Evolutionary conservation across 495 filamentous ascomycete species (phyloP).

Genomic region (Penicillium angulare): DNA sequence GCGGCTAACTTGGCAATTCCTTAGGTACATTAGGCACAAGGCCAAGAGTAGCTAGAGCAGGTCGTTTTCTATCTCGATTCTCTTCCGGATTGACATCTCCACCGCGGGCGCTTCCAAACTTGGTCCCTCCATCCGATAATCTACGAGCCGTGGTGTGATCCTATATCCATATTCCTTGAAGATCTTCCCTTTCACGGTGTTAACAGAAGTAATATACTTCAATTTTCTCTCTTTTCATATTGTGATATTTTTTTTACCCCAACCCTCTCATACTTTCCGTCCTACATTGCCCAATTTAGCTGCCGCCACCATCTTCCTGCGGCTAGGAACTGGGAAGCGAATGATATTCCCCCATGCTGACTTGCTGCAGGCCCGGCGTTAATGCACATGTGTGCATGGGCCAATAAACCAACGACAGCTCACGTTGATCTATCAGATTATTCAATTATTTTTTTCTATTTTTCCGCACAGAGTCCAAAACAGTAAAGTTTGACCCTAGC

Average conservation of each 20-base stretch:
- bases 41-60: no score
- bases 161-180: no score
- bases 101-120: not conserved
- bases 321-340: slow-evolving; percentile 2
- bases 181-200: no score
- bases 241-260: not conserved
- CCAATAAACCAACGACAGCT: slow-evolving; percentile 29
- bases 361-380: slow-evolving; percentile 14
- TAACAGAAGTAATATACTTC: no score
- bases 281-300: slow-evolving; percentile 15
- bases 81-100: not conserved
- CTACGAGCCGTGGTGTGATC: not conserved
- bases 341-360: slow-evolving; percentile 6
- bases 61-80: not conserved
- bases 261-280: not conserved
- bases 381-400: slow-evolving; percentile 28
- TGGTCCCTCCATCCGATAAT: not conserved
- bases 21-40: no score
- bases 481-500: slow-evolving; percentile 8
- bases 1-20: slow-evolving; percentile 22
- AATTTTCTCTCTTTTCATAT: no score
- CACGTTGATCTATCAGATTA: slow-evolving; percentile 39
- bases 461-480: no score
- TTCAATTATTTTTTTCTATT: slow-evolving; percentile 17
- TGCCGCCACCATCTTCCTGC: slow-evolving; percentile 18